Conservation (phyloP, 2,329 filamentous ascomycete species). For the Venturia oleaginea region DNA sequence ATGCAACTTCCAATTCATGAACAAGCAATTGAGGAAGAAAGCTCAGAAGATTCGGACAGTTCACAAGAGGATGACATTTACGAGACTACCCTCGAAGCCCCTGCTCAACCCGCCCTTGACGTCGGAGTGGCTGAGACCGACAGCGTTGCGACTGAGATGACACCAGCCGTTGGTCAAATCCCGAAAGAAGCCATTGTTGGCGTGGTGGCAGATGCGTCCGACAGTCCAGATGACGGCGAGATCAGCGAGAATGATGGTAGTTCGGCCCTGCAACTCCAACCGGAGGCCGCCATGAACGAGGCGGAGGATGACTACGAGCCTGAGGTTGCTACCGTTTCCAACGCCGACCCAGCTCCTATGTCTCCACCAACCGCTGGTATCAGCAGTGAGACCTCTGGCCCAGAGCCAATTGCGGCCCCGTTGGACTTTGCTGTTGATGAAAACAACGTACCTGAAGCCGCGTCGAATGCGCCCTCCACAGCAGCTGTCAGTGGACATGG, state of each 20-base stretch:
- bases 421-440: background rate
- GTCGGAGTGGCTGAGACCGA: background rate
- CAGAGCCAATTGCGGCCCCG: background rate
- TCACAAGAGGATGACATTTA: slow-evolving; percentile 13
- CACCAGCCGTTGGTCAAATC: background rate
- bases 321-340: background rate
- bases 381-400: background rate
- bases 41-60: background rate
- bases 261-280: background rate
- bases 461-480: background rate
- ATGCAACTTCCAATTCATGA: background rate
- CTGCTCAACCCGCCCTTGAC: background rate
- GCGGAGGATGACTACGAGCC: slow-evolving; percentile 2
- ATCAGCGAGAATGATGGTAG: background rate
- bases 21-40: background rate
- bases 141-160: background rate
- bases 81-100: slow-evolving; percentile 4
- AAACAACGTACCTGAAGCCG: background rate
- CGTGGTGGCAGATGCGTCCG: background rate
- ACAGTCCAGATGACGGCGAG: background rate
- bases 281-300: background rate
- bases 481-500: background rate
- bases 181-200: background rate
- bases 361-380: background rate
- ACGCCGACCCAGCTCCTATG: background rate